These are phyloP conservation scores for Wickerhamiella cacticola DNA, from an alignment of 805 yeast genomes.

Conservation along the genomic window DNA sequence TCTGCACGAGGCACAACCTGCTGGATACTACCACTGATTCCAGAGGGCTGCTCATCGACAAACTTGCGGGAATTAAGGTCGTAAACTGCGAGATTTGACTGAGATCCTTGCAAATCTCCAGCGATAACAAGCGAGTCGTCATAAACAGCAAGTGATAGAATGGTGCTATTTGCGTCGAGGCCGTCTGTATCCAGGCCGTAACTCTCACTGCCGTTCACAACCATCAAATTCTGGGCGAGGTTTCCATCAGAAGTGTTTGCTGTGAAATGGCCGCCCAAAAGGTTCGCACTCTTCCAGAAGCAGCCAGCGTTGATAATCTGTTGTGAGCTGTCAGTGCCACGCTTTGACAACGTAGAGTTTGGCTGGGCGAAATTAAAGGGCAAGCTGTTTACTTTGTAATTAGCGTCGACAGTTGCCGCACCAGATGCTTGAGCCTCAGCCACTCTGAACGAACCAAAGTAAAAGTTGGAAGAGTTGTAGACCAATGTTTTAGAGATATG, in stretches of 20 bases:
- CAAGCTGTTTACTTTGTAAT: slow-evolving; percentile 17
- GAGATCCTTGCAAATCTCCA: slow-evolving; percentile 35
- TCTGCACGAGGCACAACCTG: slow-evolving; percentile 29
- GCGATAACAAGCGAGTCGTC: slow-evolving; percentile 25
- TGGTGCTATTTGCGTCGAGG: slow-evolving; percentile 16
- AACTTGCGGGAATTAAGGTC: slow-evolving; percentile 36
- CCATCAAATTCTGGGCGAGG: slow-evolving; percentile 24
- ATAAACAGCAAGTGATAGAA: slow-evolving; percentile 23
- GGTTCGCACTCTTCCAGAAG: slow-evolving; percentile 39
- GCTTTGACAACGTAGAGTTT: not conserved
- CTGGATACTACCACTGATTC: slow-evolving; percentile 32
- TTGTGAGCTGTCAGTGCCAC: slow-evolving; percentile 15
- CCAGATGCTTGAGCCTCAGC: slow-evolving; percentile 25
- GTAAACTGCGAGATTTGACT: slow-evolving; percentile 32
- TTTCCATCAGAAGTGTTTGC: slow-evolving; percentile 26
- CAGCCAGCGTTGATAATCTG: slow-evolving; percentile 28
- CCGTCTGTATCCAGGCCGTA: slow-evolving; percentile 19
- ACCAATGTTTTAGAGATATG: slow-evolving; percentile 12
- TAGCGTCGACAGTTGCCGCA: slow-evolving; percentile 17
- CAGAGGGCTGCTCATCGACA: slow-evolving; percentile 40
- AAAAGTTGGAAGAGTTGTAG: slow-evolving; percentile 15
- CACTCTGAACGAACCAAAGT: slow-evolving; percentile 27
- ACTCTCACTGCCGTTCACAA: slow-evolving; percentile 24
- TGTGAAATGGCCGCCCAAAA: slow-evolving; percentile 49
- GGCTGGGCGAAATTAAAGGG: slow-evolving; percentile 17